Evolutionary conservation across 768 basidiomycete genomes (phyloP), one percentile per base, ranked within the genome.

Genomic region (Tephrocybe sp.): DNA sequence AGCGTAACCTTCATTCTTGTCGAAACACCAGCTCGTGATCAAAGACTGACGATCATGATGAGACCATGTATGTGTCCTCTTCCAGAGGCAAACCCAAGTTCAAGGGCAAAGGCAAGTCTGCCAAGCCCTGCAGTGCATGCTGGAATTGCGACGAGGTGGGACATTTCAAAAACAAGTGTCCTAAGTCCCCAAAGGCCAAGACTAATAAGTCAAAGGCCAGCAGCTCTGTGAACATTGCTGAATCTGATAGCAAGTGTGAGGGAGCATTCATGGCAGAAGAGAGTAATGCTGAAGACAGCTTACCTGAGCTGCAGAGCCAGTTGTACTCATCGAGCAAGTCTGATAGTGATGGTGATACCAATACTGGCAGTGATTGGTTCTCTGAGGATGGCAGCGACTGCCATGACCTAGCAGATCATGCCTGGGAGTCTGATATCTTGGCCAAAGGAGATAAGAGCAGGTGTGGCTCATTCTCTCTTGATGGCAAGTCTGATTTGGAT

Each of bases 91-190:
- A 39, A 13, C 22, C 21, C 25, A 4, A 57, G 51, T n/a, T 40
- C 51, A 4, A 56, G 63, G 51, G 51, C 55, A 51, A 49, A 16
- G 12, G 24, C 8, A 52, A 54, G 35, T 60, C 61, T 32, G 62
- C 63, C 0, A 55, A 48, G 24, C 51, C 51, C 15, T 39, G 35
- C 8, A 44, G 49, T 7, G 45, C 44, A 8, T 69, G 66, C 51
- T 68, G 59, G 59, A 65, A 60, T 9, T 71, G 67, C 49, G 58
- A 60, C 3, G 48, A 58, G 34, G 51, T 55, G 16, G 64, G 60
- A 2, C 67, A 70, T 36, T 49, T 56, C 15, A 32, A 21, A n/a
- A 22, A 58, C 18, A 55, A 67, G 9, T 67, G 66, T 46, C 61
- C 53, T 5, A 28, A 56, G 18, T 47, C 45, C 36, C 55, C 54